Base-by-base conservation (phyloP, 2,329 filamentous ascomycete species). In the Escovopsis sp. region DNA sequence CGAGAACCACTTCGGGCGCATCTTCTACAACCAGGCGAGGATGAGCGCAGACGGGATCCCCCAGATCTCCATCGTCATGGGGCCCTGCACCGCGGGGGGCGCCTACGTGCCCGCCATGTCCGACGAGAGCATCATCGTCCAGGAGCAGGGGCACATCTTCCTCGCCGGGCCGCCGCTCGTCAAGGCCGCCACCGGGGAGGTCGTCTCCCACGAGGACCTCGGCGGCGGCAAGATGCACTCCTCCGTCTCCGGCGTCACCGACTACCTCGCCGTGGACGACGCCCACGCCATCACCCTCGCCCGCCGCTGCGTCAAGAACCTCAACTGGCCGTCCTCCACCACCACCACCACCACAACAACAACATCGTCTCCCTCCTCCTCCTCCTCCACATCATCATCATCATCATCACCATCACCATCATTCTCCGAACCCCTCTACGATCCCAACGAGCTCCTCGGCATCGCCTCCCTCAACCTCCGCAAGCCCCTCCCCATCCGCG, bases 41-140 rank as follows among this genome's bases (percentile, higher is more conserved):
- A 94, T 96, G 86, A 90, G 82, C 46, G 72, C 80, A 2, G 62
- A 78, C 45, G 85, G 86, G 4, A 93, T 96, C 41, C 88, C 88
- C 1, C 88, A 96, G 53, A 81, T 98, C 46, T 79, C 84, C 9
- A 85, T 94, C 3, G 88, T 98, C 32, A 94, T 98, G 88, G 88
- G 88, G 1, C 83, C 88, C 30, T 98, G 90, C 60, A 98, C 90
- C 1, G 88, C 88, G 2, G 88, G 88, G 34, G 88, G 88, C 33
- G 88, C 88, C 17, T 96, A 98, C 54, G 87, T 96, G 10, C 88
- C 88, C 10, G 85, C 84, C 49, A 96, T 98, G 88, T 88, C 82
- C 41, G 90, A 96, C 54, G 90, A 96, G 66, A 86, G 76, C 53
- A 94, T 98, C 57, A 96, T 98, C 44, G 90, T 96, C 27, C 76